Evolutionary conservation across 441 rosid species (phyloP).

Genomic region (Syzygium syzygioides): DNA sequence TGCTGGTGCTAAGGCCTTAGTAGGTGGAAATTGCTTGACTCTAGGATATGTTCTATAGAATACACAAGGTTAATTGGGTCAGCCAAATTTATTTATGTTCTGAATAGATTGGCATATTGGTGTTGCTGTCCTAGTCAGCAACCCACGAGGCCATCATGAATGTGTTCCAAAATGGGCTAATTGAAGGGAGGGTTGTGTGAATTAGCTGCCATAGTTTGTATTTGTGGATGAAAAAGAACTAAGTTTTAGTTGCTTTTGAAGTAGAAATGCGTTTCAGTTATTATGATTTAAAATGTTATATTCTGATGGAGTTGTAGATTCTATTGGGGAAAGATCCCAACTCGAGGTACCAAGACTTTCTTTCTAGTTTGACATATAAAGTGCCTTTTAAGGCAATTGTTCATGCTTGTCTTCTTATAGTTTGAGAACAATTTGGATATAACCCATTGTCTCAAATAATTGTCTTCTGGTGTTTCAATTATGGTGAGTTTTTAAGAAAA

Average conservation of each 20-base stretch:
- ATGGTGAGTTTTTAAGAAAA: neutral
- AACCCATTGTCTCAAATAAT: neutral
- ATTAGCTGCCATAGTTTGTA: neutral
- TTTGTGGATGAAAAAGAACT: neutral
- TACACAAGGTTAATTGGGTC: neutral
- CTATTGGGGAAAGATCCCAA: neutral
- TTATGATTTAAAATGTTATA: neutral
- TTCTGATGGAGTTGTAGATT: neutral
- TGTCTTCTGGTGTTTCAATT: neutral
- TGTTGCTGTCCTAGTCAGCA: neutral
- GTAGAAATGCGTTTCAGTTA: neutral
- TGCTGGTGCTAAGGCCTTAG: neutral
- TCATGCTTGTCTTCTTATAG: neutral
- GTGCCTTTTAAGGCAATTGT: neutral
- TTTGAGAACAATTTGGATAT: neutral
- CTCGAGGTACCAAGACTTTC: neutral
- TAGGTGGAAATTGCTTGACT: neutral
- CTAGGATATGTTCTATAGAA: neutral
- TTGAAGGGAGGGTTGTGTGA: neutral
- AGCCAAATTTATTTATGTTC: neutral
- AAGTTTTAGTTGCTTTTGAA: neutral
- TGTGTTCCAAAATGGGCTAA: neutral
- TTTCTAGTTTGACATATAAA: neutral
- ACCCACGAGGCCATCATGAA: neutral
- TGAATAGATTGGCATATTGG: neutral